Evolutionary conservation across 2,329 filamentous ascomycete species (phyloP).

Genomic region (Colletotrichum salicis): DNA sequence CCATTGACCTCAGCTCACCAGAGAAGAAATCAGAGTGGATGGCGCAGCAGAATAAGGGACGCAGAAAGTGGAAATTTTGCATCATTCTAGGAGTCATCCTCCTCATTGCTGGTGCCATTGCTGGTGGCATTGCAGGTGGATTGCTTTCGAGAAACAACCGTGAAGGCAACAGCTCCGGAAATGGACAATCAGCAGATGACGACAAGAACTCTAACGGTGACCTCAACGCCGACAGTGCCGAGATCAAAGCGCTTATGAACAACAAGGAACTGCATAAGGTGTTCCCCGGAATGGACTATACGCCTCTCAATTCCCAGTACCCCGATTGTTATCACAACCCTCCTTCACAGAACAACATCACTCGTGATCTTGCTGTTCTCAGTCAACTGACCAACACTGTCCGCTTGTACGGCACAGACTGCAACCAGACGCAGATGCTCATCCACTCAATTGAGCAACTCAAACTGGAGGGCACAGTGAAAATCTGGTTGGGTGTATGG

Average conservation of each 20-base stretch:
- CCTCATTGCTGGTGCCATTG: constrained; percentile 73
- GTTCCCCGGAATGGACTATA: constrained; percentile 96
- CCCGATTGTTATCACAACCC: constrained; percentile 81
- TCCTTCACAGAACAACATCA: constrained; percentile 93
- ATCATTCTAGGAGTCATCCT: constrained; percentile 73
- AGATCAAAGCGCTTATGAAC: constrained; percentile 85
- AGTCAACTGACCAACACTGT: constrained; percentile 90
- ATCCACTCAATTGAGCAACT: constrained; percentile 83
- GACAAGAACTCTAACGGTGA: constrained; percentile 75
- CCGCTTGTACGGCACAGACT: constrained; percentile 93
- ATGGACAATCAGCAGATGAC: constrained; percentile 63
- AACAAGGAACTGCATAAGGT: constrained; percentile 89
- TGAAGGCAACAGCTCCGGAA: constrained; percentile 41
- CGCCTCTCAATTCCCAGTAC: constrained; percentile 89
- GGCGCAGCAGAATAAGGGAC: constrained; percentile 65
- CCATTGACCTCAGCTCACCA: constrained; percentile 9
- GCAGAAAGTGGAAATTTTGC: constrained; percentile 76
- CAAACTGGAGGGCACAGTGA: constrained; percentile 76
- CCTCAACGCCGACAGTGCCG: constrained; percentile 76
- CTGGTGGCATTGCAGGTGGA: constrained; percentile 79
- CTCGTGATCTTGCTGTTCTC: constrained; percentile 88
- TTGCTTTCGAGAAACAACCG: constrained; percentile 68
- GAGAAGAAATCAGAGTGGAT: constrained; percentile 77
- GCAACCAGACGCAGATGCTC: constrained; percentile 96
- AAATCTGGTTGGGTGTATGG: constrained; percentile 96